Evolutionary conservation across 75 land plant genomes (phyloP).

Genomic region (Isoetes taiwanensis): DNA sequence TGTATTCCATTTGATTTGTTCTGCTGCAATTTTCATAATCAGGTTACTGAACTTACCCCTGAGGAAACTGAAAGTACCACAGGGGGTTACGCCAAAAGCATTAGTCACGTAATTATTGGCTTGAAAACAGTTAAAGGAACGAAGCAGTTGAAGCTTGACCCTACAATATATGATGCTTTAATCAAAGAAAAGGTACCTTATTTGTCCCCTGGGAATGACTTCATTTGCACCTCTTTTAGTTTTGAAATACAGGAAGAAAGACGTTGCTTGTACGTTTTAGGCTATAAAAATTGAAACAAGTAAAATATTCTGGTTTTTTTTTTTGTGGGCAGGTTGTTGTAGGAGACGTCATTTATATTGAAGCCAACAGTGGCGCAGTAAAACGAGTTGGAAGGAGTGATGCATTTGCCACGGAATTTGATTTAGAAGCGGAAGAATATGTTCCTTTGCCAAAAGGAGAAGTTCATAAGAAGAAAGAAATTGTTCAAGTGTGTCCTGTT

Average conservation of each 20-base stretch:
- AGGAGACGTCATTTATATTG: constrained; percentile 97
- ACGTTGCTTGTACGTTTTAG: background rate
- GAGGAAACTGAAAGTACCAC: constrained; percentile 88
- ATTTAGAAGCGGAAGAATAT: constrained; percentile 98
- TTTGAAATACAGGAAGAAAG: background rate
- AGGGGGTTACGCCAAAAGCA: constrained; percentile 95
- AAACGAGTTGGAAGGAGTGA: constrained; percentile 97
- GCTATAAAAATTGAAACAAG: background rate
- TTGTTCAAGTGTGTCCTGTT: constrained; percentile 59
- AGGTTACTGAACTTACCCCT: constrained; percentile 98
- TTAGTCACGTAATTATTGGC: constrained; percentile 92
- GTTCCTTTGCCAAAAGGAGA: constrained; percentile 98
- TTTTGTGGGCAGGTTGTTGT: constrained; percentile 62
- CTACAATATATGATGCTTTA: constrained; percentile 93
- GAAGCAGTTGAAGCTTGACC: constrained; percentile 91
- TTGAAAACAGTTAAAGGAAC: constrained; percentile 94
- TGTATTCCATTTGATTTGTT: background rate
- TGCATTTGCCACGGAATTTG: constrained; percentile 98
- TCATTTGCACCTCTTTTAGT: background rate
- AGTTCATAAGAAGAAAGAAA: constrained; percentile 97
- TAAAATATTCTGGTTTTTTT: background rate
- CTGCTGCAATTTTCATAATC: background rate
- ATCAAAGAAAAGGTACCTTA: constrained; percentile 82
- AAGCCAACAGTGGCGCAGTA: constrained; percentile 98
- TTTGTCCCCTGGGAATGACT: background rate